Percentiles rank a stretch among this genome's conserved stretches.
Evolutionary conservation across 2,329 filamentous ascomycete species (phyloP).

Genomic region (Periconia macrospinosa): DNA sequence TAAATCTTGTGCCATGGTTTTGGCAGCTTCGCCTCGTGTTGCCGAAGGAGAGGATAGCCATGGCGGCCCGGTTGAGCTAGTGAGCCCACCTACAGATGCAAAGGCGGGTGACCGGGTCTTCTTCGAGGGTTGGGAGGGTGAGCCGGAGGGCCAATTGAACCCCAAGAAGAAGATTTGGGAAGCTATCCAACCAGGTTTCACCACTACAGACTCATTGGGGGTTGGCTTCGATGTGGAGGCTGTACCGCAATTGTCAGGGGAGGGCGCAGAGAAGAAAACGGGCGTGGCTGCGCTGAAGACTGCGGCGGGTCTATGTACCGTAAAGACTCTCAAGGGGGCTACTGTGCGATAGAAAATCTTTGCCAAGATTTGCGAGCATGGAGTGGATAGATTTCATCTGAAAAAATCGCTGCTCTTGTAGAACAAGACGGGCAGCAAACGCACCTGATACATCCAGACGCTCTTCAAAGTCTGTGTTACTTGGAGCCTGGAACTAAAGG

Average conservation of each 20-base stretch:
- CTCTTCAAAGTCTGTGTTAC: too few relatives aligned
- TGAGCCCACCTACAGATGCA: constrained; percentile 75
- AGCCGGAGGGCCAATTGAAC: constrained; percentile 91
- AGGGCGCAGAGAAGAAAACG: constrained; percentile 60
- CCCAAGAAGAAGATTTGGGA: constrained; percentile 99
- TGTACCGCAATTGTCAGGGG: constrained; percentile 75
- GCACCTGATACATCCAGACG: too few relatives aligned
- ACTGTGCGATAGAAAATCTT: constrained; percentile 72
- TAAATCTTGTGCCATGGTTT: constrained; percentile 83
- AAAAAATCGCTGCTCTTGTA: too few relatives aligned
- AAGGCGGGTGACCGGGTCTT: constrained; percentile 84
- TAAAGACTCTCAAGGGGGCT: constrained; percentile 77
- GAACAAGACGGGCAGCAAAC: too few relatives aligned
- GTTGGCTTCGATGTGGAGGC: constrained; percentile 82
- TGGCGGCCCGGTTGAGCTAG: constrained; percentile 91
- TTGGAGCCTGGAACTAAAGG: too few relatives aligned
- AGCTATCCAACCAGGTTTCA: constrained; percentile 93
- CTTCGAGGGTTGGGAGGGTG: constrained; percentile 93
- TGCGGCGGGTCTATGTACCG: constrained; percentile 79
- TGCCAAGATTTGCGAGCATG: not conserved
- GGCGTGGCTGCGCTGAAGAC: constrained; percentile 69
- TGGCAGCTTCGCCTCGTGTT: constrained; percentile 84
- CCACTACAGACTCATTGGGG: constrained; percentile 77
- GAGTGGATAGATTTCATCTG: too few relatives aligned
- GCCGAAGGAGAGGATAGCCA: constrained; percentile 82